Conservation (phyloP, 1,284 basidiomycete species). For the Ustilago curta region DNA sequence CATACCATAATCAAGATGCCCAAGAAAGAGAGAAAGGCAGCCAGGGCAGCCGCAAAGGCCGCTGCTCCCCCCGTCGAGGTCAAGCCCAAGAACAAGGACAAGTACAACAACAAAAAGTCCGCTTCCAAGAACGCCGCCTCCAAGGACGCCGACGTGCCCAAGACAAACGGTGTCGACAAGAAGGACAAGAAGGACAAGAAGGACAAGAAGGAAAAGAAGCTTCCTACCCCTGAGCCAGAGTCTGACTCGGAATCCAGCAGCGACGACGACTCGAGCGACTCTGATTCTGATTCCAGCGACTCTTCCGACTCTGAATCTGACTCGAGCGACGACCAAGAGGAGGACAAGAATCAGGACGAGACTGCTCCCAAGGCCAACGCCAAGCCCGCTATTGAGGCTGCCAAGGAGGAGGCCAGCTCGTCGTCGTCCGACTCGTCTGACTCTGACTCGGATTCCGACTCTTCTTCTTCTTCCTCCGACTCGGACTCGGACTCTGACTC, state of each 20-base stretch:
- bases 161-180: slow-evolving; percentile 51
- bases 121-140: slow-evolving; percentile 21
- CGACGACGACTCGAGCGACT: slow-evolving; percentile 18
- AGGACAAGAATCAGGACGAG: slow-evolving; percentile 29
- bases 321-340: slow-evolving; percentile 39
- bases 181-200: slow-evolving; percentile 57
- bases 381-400: slow-evolving; percentile 41
- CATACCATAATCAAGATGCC: not conserved
- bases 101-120: slow-evolving; percentile 37
- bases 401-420: slow-evolving; percentile 15
- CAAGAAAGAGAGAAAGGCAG: slow-evolving; percentile 30
- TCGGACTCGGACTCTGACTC: slow-evolving; percentile 30
- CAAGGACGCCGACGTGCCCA: slow-evolving; percentile 32
- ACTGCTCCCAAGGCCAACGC: slow-evolving; percentile 48
- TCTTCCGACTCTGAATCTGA: slow-evolving; percentile 27
- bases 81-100: slow-evolving; percentile 27
- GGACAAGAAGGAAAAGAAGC: slow-evolving; percentile 54
- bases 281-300: slow-evolving; percentile 13
- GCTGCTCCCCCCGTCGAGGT: not conserved
- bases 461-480: slow-evolving; percentile 30
- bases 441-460: slow-evolving; percentile 21
- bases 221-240: slow-evolving; percentile 49
- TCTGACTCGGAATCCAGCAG: slow-evolving; percentile 26
- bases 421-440: slow-evolving; percentile 40
- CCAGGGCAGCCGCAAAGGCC: slow-evolving; percentile 1